Evolutionary conservation across 176 grass and related monocot species (phyloP).

Genomic region (Cenchrus fungigraminus): DNA sequence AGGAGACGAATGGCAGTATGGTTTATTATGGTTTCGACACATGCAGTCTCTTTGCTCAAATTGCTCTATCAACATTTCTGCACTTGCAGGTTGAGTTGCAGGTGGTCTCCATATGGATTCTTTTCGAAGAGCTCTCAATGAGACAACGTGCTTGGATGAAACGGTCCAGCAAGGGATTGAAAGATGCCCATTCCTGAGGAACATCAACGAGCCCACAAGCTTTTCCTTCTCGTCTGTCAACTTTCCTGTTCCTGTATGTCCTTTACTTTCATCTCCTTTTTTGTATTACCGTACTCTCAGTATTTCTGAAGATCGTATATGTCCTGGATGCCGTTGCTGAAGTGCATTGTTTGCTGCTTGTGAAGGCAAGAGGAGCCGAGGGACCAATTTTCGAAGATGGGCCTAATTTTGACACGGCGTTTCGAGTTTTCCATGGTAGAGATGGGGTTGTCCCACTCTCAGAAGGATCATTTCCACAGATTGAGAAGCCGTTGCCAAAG

Average conservation of each 20-base stretch:
- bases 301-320: not conserved
- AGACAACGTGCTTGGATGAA: slow-evolving; percentile 55
- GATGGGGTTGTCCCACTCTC: slow-evolving; percentile 89
- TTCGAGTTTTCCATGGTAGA: slow-evolving; percentile 91
- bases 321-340: slow-evolving; percentile 23
- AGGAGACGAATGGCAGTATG: not conserved
- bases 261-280: not conserved
- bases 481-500: slow-evolving; percentile 54
- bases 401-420: slow-evolving; percentile 92
- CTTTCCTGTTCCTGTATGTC: slow-evolving; percentile 72
- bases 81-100: slow-evolving; percentile 46
- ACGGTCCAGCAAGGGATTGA: slow-evolving; percentile 69
- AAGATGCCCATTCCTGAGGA: slow-evolving; percentile 93
- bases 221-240: slow-evolving; percentile 65
- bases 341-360: slow-evolving; percentile 34
- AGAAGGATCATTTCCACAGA: slow-evolving; percentile 61
- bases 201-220: slow-evolving; percentile 88
- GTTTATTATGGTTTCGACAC: not conserved
- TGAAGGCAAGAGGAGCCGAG: slow-evolving; percentile 78
- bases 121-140: slow-evolving; percentile 46
- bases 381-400: slow-evolving; percentile 99
- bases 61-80: slow-evolving; percentile 23
- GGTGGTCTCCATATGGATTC: slow-evolving; percentile 62
- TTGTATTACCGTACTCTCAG: slow-evolving; percentile 6
- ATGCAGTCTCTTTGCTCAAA: not conserved